A percentile compares a stretch with the other conserved stretches of the same genome.
Evolutionary conservation across 441 rosid genomes (phyloP).

Genomic region (Sinapis alba): DNA sequence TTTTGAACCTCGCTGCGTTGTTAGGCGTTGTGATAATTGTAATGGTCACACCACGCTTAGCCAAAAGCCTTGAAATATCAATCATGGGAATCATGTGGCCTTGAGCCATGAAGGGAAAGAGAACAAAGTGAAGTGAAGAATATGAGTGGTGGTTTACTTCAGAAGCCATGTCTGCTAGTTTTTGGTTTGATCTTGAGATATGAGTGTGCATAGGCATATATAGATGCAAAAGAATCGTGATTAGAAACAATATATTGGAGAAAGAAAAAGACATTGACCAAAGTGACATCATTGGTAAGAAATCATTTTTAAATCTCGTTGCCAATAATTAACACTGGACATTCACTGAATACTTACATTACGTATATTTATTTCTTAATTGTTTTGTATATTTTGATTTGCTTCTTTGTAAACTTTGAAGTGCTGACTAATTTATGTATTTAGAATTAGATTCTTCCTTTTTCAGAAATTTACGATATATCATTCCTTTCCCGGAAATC

Average conservation of each 20-base stretch:
- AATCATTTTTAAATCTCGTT: not conserved
- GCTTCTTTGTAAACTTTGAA: not conserved
- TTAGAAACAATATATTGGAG: not conserved
- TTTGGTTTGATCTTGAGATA: not conserved
- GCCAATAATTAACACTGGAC: not conserved
- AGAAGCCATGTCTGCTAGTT: slow-evolving; percentile 11
- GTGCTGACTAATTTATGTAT: not conserved
- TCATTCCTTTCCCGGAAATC: not conserved
- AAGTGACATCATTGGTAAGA: not conserved
- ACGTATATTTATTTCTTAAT: not conserved
- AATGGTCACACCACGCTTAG: slow-evolving; percentile 36
- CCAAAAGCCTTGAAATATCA: slow-evolving; percentile 47
- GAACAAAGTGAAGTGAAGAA: slow-evolving; percentile 40
- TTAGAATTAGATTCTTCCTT: not conserved
- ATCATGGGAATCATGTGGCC: slow-evolving; percentile 55
- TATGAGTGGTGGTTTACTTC: not conserved
- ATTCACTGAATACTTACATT: not conserved
- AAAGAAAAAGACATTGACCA: not conserved
- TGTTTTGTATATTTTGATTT: not conserved
- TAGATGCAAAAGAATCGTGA: not conserved
- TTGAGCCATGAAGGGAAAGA: slow-evolving; percentile 46
- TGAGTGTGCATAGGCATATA: not conserved
- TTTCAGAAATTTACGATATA: not conserved
- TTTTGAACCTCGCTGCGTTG: slow-evolving; percentile 33
- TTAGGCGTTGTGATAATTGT: slow-evolving; percentile 42